phyloP scores from a whole-genome alignment of 1,284 basidiomycete species.

The Tilletia horrida region DNA sequence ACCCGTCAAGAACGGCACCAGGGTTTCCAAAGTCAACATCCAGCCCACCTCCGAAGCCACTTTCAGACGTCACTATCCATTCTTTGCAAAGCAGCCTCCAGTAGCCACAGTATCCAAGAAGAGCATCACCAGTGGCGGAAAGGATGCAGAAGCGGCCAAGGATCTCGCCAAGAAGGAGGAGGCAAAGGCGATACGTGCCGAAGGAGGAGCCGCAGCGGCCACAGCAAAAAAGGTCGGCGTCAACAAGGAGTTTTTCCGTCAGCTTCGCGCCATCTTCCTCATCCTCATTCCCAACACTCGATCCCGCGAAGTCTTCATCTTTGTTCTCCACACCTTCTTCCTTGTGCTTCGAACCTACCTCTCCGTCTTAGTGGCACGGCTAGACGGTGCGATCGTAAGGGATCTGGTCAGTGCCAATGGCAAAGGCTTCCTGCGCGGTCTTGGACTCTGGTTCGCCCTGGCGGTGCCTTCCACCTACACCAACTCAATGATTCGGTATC shows the following conservation, averaged over 20 bases:
- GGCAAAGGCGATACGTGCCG: slow-evolving; percentile 39
- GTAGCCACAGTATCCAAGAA: slow-evolving; percentile 24
- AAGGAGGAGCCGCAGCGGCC: slow-evolving; percentile 47
- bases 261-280: slow-evolving; percentile 51
- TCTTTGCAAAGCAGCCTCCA: slow-evolving; percentile 44
- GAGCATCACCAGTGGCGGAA: slow-evolving; percentile 8
- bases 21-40: slow-evolving; percentile 54
- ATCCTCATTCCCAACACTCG: slow-evolving; percentile 45
- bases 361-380: slow-evolving; percentile 77
- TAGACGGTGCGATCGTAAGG: slow-evolving; percentile 85
- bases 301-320: slow-evolving; percentile 70
- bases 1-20: slow-evolving; percentile 34
- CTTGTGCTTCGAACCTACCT: slow-evolving; percentile 80
- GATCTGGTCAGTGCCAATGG: slow-evolving; percentile 84
- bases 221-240: slow-evolving; percentile 59
- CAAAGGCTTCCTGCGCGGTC: slow-evolving; percentile 74
- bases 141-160: slow-evolving; percentile 18
- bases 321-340: slow-evolving; percentile 79
- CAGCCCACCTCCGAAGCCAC: slow-evolving; percentile 49
- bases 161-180: slow-evolving; percentile 30
- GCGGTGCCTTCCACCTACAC: slow-evolving; percentile 92
- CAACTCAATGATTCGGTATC: slow-evolving; percentile 88
- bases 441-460: slow-evolving; percentile 83
- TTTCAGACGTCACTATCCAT: slow-evolving; percentile 50
- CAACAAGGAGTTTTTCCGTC: slow-evolving; percentile 73